These are phyloP conservation scores for Fremontodendron californicum DNA, from an alignment of 345 rosid species.

Conservation along the genomic window DNA sequence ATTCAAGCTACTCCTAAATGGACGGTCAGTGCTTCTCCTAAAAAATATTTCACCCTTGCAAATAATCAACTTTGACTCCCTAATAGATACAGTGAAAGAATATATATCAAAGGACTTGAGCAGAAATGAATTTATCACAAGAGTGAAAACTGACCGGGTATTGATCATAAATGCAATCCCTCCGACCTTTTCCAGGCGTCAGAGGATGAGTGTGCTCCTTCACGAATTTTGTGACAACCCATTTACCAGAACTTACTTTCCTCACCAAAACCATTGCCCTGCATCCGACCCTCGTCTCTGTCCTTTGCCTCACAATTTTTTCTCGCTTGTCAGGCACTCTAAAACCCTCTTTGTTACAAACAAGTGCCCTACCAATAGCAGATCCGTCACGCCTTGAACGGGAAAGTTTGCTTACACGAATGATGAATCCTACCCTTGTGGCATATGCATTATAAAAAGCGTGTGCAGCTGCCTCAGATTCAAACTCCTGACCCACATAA, in stretches of 20 bases:
- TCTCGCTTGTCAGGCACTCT: constrained; percentile 91
- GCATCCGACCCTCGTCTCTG: constrained; percentile 95
- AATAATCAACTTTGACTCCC: neutral
- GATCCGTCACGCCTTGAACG: constrained; percentile 93
- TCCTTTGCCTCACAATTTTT: constrained; percentile 87
- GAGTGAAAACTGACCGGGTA: constrained; percentile 71
- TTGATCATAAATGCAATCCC: constrained; percentile 88
- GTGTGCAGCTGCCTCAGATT: constrained; percentile 90
- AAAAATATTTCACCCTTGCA: neutral
- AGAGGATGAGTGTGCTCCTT: constrained; percentile 87
- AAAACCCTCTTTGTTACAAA: constrained; percentile 92
- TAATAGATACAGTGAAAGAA: neutral
- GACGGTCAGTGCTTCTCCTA: neutral
- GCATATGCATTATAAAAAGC: constrained; percentile 92
- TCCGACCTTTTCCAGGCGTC: constrained; percentile 82
- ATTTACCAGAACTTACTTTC: constrained; percentile 79
- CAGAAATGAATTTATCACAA: neutral
- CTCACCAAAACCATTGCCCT: constrained; percentile 97
- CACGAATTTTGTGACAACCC: constrained; percentile 85
- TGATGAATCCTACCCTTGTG: constrained; percentile 71
- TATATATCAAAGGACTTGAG: neutral
- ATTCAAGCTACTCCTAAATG: neutral
- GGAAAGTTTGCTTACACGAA: constrained; percentile 97
- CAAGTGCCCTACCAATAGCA: constrained; percentile 90
- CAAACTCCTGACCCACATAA: constrained; percentile 81